Percentiles rank a stretch among this genome's conserved stretches.
Conservation (phyloP, 2,329 filamentous ascomycete genomes). For the Fusarium nisikadoi region DNA sequence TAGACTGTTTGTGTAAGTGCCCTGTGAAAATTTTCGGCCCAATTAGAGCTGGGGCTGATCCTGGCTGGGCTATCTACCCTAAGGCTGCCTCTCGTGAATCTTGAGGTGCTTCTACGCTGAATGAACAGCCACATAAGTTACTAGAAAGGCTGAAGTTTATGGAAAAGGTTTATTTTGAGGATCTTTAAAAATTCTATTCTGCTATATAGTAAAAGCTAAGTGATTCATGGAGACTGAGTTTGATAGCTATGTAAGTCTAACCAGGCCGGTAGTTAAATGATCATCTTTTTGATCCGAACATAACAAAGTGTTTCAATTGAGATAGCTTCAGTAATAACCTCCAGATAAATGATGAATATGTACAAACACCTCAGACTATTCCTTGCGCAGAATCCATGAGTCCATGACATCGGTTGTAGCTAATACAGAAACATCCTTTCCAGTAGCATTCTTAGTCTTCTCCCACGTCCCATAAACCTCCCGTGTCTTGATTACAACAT, state of each 20-base stretch:
- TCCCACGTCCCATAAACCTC: background rate
- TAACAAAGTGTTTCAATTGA: too few species aligned
- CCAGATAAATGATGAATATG: accelerated
- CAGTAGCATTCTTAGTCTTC: background rate
- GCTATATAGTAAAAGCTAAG: accelerated
- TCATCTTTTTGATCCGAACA: too few species aligned
- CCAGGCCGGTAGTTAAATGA: too few species aligned
- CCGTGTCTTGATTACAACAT: background rate
- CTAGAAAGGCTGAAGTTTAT: background rate
- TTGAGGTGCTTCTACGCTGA: background rate
- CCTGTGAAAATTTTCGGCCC: background rate
- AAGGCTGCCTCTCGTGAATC: background rate
- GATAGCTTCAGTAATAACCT: accelerated
- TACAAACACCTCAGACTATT: background rate
- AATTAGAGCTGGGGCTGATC: background rate
- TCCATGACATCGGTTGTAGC: background rate
- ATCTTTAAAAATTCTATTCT: background rate
- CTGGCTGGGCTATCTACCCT: background rate
- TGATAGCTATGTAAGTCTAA: too few species aligned
- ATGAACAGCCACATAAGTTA: background rate
- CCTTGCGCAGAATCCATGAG: background rate
- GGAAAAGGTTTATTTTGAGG: accelerated
- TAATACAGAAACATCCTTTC: background rate
- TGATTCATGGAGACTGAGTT: too few species aligned
- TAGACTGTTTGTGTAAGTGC: background rate